A percentile compares a stretch with the other conserved stretches of the same genome.
These are phyloP conservation scores for Fusarium lyarnte DNA, from an alignment of 2,329 filamentous ascomycete species.

Conservation along the genomic window DNA sequence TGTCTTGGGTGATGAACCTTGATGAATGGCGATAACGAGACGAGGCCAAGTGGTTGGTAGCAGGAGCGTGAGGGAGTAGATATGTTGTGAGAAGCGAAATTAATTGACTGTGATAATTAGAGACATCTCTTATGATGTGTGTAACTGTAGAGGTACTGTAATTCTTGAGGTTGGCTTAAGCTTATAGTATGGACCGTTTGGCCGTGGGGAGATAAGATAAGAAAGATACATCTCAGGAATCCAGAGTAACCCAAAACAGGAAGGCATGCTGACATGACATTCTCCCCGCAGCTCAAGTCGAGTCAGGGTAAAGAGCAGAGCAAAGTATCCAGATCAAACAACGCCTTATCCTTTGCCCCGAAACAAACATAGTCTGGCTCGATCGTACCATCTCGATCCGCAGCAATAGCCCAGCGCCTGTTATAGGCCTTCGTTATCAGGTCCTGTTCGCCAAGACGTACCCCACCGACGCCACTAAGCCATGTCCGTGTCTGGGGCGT, in stretches of 20 bases:
- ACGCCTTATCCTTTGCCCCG: neutral
- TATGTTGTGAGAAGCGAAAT: no score
- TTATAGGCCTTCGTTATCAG: neutral
- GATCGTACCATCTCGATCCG: neutral
- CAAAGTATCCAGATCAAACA: neutral
- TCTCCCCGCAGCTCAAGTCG: neutral
- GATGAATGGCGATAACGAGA: neutral
- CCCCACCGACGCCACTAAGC: neutral
- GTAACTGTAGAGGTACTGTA: neutral
- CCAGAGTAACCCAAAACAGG: neutral
- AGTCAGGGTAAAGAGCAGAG: neutral
- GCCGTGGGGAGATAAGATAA: neutral
- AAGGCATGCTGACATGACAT: conserved; percentile 9
- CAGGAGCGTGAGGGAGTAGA: rapidly evolving
- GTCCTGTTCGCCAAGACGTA: neutral
- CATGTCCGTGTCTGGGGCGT: conserved; percentile 17
- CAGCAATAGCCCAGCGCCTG: neutral
- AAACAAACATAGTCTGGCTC: neutral
- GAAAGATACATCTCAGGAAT: neutral
- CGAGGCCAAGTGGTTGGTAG: neutral
- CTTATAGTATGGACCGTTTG: neutral
- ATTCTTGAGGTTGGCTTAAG: neutral
- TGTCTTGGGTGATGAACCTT: neutral
- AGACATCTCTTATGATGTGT: rapidly evolving
- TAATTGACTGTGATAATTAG: neutral